phyloP scores from a whole-genome alignment of 352 stramenopile genomes.

The Thraustochytrium striatum region DNA sequence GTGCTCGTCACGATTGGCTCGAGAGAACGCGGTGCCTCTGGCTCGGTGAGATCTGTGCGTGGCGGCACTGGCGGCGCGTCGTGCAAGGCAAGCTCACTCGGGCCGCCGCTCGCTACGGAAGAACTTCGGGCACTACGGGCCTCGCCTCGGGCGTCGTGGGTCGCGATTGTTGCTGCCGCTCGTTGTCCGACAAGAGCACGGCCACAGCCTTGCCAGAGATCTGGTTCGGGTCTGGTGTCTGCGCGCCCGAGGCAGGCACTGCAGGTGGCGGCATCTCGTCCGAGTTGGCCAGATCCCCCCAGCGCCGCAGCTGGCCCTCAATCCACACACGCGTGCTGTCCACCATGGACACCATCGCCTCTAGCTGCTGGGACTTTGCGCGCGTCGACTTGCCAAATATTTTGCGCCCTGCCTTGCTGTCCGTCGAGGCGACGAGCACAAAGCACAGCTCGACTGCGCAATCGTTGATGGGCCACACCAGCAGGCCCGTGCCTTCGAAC shows the following conservation, averaged over 20 bases:
- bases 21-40: no score
- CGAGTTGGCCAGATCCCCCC: not conserved
- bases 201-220: not conserved
- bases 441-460: not conserved
- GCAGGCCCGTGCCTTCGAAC: slow-evolving; percentile 10
- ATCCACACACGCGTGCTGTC: slow-evolving; percentile 41
- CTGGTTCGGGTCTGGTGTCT: no score
- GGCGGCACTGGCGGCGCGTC: no score
- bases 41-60: no score
- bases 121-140: no score
- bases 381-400: not conserved
- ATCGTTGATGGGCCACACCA: not conserved
- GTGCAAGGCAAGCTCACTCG: no score
- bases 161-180: no score
- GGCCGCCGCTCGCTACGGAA: no score
- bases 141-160: no score
- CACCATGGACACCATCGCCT: slow-evolving; percentile 28
- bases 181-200: not conserved
- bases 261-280: not conserved
- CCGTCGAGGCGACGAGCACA: not conserved
- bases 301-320: not conserved
- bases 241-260: not conserved
- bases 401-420: not conserved
- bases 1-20: no score
- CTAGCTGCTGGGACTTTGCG: slow-evolving; percentile 7